phyloP scores from a whole-genome alignment of 805 yeast genomes.

The Wickerhamiella parazyma region DNA sequence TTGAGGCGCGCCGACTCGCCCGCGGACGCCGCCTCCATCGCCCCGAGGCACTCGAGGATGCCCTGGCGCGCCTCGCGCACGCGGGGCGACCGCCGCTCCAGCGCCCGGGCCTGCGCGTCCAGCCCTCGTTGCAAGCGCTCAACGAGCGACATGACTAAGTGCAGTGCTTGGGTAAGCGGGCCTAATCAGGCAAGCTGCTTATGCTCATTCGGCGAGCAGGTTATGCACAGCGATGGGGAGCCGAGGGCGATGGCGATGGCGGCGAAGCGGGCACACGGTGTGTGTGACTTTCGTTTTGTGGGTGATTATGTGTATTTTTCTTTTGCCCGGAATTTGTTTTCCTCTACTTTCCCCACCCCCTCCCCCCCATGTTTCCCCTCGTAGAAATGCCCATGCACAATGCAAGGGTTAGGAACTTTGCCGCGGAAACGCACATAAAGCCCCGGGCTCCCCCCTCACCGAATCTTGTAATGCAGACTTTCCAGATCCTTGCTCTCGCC shows the following conservation, averaged over 20 bases:
- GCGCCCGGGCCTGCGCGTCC: constrained; percentile 19
- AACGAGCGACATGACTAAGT: background rate
- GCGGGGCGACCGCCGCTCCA: constrained; percentile 14
- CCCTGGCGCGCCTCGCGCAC: constrained; percentile 9
- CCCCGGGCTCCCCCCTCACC: background rate
- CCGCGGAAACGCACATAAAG: background rate
- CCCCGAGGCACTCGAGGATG: constrained; percentile 8
- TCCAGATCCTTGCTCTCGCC: constrained; percentile 16
- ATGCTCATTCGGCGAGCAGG: too few species aligned
- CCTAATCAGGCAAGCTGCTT: too few species aligned
- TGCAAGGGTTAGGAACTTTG: background rate
- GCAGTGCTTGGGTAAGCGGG: background rate
- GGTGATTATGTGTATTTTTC: too few species aligned
- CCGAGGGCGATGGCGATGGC: too few species aligned
- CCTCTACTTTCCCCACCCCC: too few species aligned
- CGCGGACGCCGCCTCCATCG: background rate
- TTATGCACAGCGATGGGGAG: too few species aligned
- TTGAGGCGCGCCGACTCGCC: background rate
- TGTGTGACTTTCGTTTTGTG: too few species aligned
- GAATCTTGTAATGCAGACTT: constrained; percentile 13
- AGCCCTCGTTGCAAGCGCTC: constrained; percentile 13
- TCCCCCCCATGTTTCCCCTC: too few species aligned
- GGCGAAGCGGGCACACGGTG: too few species aligned
- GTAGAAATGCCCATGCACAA: background rate
- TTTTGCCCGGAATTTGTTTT: too few species aligned